Percentiles rank a stretch among this genome's conserved stretches.
Conservation (phyloP, 345 rosid species). For the Erucastrum elatum region DNA sequence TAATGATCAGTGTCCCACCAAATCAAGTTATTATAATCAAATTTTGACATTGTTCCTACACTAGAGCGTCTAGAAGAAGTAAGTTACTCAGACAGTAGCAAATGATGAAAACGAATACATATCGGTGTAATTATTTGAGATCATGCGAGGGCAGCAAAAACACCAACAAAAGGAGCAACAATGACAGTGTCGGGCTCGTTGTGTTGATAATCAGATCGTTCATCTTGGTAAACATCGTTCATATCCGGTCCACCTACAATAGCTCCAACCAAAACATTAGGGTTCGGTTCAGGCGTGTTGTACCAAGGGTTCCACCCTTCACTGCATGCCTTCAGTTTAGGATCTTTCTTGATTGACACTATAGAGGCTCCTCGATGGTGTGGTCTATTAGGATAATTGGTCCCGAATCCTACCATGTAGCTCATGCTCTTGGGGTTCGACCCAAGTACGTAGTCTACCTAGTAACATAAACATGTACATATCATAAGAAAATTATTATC, state of each 20-base stretch:
- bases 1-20: background rate
- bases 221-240: slow-evolving; percentile 51
- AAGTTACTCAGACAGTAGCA: background rate
- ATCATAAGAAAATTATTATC: background rate
- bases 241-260: slow-evolving; percentile 71
- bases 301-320: slow-evolving; percentile 57
- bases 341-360: slow-evolving; percentile 64
- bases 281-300: slow-evolving; percentile 46
- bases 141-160: slow-evolving; percentile 54
- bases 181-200: slow-evolving; percentile 54
- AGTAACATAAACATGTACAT: slow-evolving; percentile 20
- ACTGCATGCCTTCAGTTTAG: slow-evolving; percentile 58
- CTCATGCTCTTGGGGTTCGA: slow-evolving; percentile 82
- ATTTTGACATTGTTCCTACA: background rate
- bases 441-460: slow-evolving; percentile 88
- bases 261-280: slow-evolving; percentile 62
- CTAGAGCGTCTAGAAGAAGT: background rate
- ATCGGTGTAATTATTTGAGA: background rate
- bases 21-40: background rate
- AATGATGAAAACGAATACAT: background rate
- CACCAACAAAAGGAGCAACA: slow-evolving; percentile 62
- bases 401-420: slow-evolving; percentile 96
- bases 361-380: slow-evolving; percentile 94
- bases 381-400: slow-evolving; percentile 64
- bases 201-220: slow-evolving; percentile 50